A percentile compares a stretch with the other conserved stretches of the same genome.
phyloP scores from a whole-genome alignment of 306 rosid genomes.

The Alnus rubra region DNA sequence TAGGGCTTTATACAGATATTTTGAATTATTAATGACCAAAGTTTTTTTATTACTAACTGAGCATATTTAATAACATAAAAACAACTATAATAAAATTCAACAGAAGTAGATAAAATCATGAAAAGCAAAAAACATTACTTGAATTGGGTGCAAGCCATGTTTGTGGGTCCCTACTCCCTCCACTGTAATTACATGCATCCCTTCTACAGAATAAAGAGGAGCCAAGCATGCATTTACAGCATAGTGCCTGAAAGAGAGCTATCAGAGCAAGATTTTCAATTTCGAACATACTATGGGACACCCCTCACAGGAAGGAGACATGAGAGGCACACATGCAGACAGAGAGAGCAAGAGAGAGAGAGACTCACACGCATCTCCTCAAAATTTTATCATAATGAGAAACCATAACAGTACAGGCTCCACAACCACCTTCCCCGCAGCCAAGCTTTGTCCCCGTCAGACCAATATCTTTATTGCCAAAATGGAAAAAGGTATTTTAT shows the following conservation, averaged over 20 bases:
- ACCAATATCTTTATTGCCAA: slow-evolving; percentile 49
- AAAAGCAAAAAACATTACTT: slow-evolving; percentile 47
- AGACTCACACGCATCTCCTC: slow-evolving; percentile 74
- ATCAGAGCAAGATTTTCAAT: slow-evolving; percentile 27
- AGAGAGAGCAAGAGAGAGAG: slow-evolving; percentile 8
- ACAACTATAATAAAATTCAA: neutral
- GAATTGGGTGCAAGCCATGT: slow-evolving; percentile 86
- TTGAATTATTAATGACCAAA: neutral
- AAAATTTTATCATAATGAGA: slow-evolving; percentile 56
- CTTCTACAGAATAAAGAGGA: slow-evolving; percentile 92
- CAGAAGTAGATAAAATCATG: slow-evolving; percentile 5
- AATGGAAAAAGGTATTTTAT: neutral
- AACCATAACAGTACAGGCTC: slow-evolving; percentile 99
- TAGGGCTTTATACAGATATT: neutral
- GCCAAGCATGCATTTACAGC: slow-evolving; percentile 97
- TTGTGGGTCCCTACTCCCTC: slow-evolving; percentile 85
- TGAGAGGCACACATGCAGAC: neutral
- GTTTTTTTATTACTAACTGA: neutral
- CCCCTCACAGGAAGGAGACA: slow-evolving; percentile 14
- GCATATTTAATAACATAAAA: neutral
- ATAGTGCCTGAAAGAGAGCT: slow-evolving; percentile 65
- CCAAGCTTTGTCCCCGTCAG: slow-evolving; percentile 95
- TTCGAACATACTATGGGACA: slow-evolving; percentile 22
- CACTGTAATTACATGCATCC: slow-evolving; percentile 93
- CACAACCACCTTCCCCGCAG: slow-evolving; percentile 99